phyloP scores from a whole-genome alignment of 75 land plant species.

The Cupressus sempervirens region DNA sequence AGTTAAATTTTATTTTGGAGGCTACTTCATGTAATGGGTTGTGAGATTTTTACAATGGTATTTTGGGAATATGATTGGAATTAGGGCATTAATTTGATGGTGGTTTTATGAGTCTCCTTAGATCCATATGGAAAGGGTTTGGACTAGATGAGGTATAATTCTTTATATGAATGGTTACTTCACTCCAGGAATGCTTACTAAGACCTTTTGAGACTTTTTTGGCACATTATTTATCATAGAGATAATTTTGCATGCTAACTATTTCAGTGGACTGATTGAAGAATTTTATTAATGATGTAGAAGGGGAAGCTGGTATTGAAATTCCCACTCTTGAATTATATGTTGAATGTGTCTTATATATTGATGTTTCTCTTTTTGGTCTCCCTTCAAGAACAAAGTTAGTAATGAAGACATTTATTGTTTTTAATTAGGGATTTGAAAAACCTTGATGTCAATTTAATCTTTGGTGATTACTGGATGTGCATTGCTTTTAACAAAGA shows the following conservation, averaged over 20 bases:
- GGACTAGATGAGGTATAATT: no score
- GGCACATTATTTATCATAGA: neutral
- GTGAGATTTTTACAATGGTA: no score
- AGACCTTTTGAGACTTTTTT: neutral
- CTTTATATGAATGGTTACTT: neutral
- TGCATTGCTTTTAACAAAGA: neutral
- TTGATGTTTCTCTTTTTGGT: conserved; percentile 91
- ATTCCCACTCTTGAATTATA: conserved; percentile 61
- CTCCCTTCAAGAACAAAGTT: conserved; percentile 84
- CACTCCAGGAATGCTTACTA: neutral
- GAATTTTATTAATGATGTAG: neutral
- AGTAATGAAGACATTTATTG: neutral
- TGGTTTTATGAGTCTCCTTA: no score
- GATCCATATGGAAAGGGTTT: no score
- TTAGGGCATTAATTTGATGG: no score
- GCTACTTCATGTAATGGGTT: no score
- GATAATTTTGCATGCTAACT: neutral
- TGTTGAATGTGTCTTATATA: conserved; percentile 85
- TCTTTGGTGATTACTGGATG: neutral
- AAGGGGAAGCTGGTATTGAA: conserved; percentile 6
- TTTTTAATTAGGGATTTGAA: neutral
- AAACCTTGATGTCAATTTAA: neutral
- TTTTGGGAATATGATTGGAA: no score
- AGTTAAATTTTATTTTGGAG: no score
- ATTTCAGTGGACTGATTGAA: neutral